Evolutionary conservation across 371 early-diverging fungal genomes (phyloP).

Genomic region (Homolaphlyctis polyrhiza): DNA sequence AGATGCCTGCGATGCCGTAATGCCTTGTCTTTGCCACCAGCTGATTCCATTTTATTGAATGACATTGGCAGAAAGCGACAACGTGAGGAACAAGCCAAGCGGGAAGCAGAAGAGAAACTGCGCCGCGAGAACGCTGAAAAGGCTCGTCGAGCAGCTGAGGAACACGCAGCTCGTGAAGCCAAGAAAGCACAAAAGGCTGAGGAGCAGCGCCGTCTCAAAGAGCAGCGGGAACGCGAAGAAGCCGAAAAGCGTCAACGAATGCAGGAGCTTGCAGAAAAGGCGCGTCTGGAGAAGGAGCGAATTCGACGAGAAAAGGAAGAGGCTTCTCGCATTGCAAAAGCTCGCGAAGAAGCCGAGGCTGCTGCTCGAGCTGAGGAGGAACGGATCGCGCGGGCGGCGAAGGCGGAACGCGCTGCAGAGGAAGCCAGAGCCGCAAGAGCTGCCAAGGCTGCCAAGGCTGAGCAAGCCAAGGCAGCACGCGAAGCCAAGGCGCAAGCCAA

Average conservation of each 20-base stretch:
- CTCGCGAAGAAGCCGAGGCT: slow-evolving; percentile 15
- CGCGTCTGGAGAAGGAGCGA: neutral
- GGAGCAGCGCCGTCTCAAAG: slow-evolving; percentile 24
- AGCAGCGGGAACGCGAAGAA: slow-evolving; percentile 34
- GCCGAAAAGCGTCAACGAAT: slow-evolving; percentile 32
- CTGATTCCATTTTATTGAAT: no score
- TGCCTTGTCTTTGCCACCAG: neutral
- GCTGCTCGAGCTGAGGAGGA: neutral
- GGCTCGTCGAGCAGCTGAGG: slow-evolving; percentile 39
- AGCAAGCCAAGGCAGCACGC: no score
- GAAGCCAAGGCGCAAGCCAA: no score
- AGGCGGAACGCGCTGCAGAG: neutral
- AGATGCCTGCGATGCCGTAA: neutral
- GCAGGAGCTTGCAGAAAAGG: slow-evolving; percentile 4
- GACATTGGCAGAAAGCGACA: slow-evolving; percentile 16
- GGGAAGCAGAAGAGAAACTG: slow-evolving; percentile 50
- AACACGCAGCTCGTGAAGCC: slow-evolving; percentile 33
- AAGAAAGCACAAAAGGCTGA: slow-evolving; percentile 33
- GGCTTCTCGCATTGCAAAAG: slow-evolving; percentile 6
- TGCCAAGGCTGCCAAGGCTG: neutral
- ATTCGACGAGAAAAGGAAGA: slow-evolving; percentile 30
- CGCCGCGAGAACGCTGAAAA: slow-evolving; percentile 35
- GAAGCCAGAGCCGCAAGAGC: neutral
- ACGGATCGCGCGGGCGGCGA: neutral
- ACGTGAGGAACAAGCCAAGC: slow-evolving; percentile 31